Percentiles rank a stretch among this genome's conserved stretches.
Evolutionary conservation across 169 alveolate species (phyloP).

Genomic region (Cryptosporidium meleagridis): DNA sequence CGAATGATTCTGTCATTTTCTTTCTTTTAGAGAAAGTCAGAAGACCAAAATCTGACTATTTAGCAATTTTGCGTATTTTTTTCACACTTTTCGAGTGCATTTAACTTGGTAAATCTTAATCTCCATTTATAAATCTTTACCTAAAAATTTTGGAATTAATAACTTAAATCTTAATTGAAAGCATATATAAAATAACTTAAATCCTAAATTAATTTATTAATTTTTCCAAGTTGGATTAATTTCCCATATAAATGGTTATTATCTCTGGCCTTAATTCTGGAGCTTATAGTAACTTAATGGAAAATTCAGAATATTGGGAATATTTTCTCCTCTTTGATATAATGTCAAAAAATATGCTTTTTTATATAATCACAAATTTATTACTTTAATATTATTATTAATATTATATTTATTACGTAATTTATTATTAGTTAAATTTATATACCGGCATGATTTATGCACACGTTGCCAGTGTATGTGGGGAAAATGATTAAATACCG

Average conservation of each 20-base stretch:
- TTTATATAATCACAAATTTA: neutral
- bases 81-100: slow-evolving; percentile 5
- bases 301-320: neutral
- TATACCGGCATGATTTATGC: slow-evolving; percentile 16
- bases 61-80: neutral
- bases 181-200: neutral
- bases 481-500: slow-evolving; percentile 2
- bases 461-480: neutral
- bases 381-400: neutral
- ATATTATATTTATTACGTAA: slow-evolving; percentile 1
- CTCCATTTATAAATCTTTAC: neutral
- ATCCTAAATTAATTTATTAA: neutral
- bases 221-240: neutral
- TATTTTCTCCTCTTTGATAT: neutral
- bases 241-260: neutral
- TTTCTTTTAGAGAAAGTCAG: neutral
- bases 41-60: neutral
- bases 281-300: neutral
- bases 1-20: slow-evolving; percentile 26
- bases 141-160: neutral
- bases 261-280: neutral
- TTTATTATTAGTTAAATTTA: slow-evolving; percentile 6
- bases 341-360: neutral
- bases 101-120: neutral
- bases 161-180: neutral